Evolutionary conservation across 2,329 filamentous ascomycete species (phyloP), one percentile per base, ranked within the genome.

Genomic region (Lecanosticta acicola): DNA sequence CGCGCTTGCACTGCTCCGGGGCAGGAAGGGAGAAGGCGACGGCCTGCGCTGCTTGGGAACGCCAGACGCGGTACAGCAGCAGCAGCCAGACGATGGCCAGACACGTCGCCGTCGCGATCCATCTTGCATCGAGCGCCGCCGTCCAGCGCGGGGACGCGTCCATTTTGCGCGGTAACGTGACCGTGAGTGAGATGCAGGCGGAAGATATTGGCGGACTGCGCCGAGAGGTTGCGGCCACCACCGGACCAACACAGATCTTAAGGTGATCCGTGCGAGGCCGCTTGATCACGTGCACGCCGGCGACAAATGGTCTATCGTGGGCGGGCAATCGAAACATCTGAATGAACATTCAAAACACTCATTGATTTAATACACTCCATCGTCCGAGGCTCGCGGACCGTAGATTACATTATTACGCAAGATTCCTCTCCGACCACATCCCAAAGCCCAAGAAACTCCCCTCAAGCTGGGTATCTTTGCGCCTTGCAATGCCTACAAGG

Each of bases 1-100:
- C 71, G 11, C 66, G 58, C 39, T 75, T 70, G 43, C 80, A 79
- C 53, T 77, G 67, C 63, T 79, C 78, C n/a, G 85, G 83, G 34
- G 76, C 59, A 3, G 79, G 73, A 19, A 62, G 54, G n/a, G 52
- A 53, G 50, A 61, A 62, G 4, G 50, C 50, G 46, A 62, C 54
- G 19, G 57, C 59, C 26, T 41, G 37, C 26, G 54, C 54, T 17
- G 54, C 14, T 32, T 56, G 51, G 13, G 39, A 21, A 20, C 45
- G 49, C 17, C 52, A 36, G 40, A 45, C 21, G 19, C 33, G n/a
- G 33, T 44, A 52, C 18, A 41, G 39, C 7, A 49, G 37, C 18
- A 41, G 39, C 7, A 49, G 37, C 32, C 40, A 48, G n/a, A 39
- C 42, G 24, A 53, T 19, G 16, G 37, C 26, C 14, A 49, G 16